phyloP scores from a whole-genome alignment of 148 eudicot genomes.

The Rhododendron simsii region DNA sequence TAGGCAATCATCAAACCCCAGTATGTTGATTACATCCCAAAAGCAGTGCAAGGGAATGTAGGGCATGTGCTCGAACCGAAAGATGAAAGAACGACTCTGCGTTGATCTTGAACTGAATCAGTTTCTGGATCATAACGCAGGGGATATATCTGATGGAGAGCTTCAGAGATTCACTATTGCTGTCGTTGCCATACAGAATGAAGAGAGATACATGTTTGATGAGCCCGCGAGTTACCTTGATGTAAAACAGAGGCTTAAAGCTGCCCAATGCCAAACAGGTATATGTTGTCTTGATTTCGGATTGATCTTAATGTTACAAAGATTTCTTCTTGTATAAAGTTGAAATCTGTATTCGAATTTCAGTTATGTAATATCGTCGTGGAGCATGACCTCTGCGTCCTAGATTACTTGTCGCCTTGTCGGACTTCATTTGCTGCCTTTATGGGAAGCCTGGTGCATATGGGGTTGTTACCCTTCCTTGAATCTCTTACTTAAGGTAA shows the following conservation, averaged over 20 bases:
- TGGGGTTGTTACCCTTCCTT: slow-evolving; percentile 95
- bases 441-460: slow-evolving; percentile 97
- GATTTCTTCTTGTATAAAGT: not conserved
- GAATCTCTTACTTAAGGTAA: slow-evolving; percentile 93
- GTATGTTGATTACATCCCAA: slow-evolving; percentile 92
- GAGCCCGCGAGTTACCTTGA: slow-evolving; percentile 97
- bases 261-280: slow-evolving; percentile 90
- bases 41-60: slow-evolving; percentile 87
- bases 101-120: slow-evolving; percentile 71
- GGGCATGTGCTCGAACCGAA: slow-evolving; percentile 78
- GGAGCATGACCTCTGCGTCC: slow-evolving; percentile 95
- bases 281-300: not conserved
- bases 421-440: slow-evolving; percentile 88
- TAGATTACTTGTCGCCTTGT: slow-evolving; percentile 64
- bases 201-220: slow-evolving; percentile 91
- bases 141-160: slow-evolving; percentile 93
- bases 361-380: slow-evolving; percentile 96
- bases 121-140: slow-evolving; percentile 86
- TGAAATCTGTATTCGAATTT: slow-evolving; percentile 19
- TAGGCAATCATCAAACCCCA: slow-evolving; percentile 94
- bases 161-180: slow-evolving; percentile 95
- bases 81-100: slow-evolving; percentile 65
- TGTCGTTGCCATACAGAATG: slow-evolving; percentile 80
- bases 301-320: not conserved
- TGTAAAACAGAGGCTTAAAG: slow-evolving; percentile 96